Percentiles rank a stretch among this genome's conserved stretches.
phyloP scores from a whole-genome alignment of 257 asterid genomes.

The Scutellaria barbata region DNA sequence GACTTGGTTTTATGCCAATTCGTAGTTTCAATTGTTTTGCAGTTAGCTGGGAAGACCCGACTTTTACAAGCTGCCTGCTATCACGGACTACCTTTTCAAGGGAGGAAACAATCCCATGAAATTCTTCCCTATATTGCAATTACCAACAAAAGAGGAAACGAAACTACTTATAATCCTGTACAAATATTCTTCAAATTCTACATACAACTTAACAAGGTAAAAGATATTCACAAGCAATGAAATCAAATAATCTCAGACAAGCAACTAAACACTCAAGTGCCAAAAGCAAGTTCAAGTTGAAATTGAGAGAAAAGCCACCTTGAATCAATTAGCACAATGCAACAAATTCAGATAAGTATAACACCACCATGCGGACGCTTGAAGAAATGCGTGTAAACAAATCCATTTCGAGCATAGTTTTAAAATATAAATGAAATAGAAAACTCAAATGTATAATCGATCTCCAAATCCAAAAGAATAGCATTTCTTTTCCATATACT shows the following conservation, averaged over 20 bases:
- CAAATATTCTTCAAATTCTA: constrained; percentile 5
- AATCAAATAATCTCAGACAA: neutral
- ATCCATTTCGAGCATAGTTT: neutral
- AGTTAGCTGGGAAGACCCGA: constrained; percentile 49
- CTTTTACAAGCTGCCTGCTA: constrained; percentile 57
- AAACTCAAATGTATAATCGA: neutral
- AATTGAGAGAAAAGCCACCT: neutral
- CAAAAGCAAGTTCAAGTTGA: neutral
- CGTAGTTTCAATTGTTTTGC: constrained; percentile 65
- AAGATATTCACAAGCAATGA: neutral
- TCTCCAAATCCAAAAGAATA: neutral
- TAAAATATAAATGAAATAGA: neutral
- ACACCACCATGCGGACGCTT: neutral
- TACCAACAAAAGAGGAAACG: neutral
- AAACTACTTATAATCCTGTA: constrained; percentile 18
- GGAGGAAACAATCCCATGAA: constrained; percentile 50
- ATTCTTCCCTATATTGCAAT: constrained; percentile 58
- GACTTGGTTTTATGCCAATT: constrained; percentile 71
- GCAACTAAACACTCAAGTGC: constrained; percentile 20
- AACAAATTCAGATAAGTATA: neutral
- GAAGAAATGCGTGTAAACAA: neutral
- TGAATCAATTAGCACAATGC: neutral
- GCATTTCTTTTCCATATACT: neutral
- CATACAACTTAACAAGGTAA: neutral
- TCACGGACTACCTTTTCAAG: constrained; percentile 71